Conservation (phyloP, 805 yeast genomes). For the Cyberlindnera euphorbiae region DNA sequence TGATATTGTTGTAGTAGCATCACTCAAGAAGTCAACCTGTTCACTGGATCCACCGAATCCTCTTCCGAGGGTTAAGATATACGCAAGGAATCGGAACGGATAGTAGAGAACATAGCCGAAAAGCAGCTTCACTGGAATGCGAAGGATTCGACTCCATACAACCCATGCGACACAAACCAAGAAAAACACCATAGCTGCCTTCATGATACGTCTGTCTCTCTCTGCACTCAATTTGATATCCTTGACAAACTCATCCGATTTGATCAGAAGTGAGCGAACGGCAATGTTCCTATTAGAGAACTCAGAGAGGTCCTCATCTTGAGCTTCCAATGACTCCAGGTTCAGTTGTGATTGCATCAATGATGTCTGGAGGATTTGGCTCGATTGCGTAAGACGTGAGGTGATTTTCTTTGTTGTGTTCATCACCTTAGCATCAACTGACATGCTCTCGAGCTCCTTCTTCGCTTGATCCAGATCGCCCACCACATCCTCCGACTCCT, state of each 20-base stretch:
- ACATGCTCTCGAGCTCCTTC: constrained; percentile 3
- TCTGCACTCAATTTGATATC: constrained; percentile 23
- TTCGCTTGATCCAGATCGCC: not conserved
- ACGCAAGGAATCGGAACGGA: constrained; percentile 8
- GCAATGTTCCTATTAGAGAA: constrained; percentile 19
- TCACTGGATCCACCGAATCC: not conserved
- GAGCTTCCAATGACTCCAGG: constrained; percentile 23
- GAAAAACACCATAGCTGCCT: constrained; percentile 21
- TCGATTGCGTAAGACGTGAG: constrained; percentile 20
- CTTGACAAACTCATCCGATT: constrained; percentile 22
- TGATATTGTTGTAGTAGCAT: too few species aligned
- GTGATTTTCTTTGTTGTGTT: constrained; percentile 25
- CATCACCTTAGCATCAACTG: constrained; percentile 22
- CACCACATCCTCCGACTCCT: not conserved
- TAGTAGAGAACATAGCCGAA: constrained; percentile 11
- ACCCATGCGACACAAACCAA: constrained; percentile 18
- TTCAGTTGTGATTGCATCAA: constrained; percentile 24
- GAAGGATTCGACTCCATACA: constrained; percentile 21
- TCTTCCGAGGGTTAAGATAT: constrained; percentile 1
- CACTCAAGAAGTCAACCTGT: constrained; percentile 8
- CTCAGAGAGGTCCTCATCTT: constrained; percentile 17
- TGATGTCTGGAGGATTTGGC: constrained; percentile 23
- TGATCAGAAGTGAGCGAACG: constrained; percentile 19
- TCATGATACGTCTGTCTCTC: constrained; percentile 22
- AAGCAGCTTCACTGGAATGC: constrained; percentile 17